These are phyloP conservation scores for Flaveria floridana DNA, from an alignment of 140 eudicot genomes.

Conservation along the genomic window DNA sequence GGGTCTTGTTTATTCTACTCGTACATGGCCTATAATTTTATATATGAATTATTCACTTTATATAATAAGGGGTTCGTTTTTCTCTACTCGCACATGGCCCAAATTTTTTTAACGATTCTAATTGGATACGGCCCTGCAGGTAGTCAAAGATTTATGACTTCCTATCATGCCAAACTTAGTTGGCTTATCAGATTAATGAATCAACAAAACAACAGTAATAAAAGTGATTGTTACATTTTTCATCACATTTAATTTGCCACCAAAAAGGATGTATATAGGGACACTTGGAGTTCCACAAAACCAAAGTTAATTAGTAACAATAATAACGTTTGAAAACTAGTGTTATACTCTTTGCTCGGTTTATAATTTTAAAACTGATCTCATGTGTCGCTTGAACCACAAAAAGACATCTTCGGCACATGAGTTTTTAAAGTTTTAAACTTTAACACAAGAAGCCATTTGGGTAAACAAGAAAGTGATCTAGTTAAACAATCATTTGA, in stretches of 20 bases:
- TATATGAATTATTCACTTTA: no score
- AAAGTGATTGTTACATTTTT: constrained; percentile 7
- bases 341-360: background rate
- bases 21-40: no score
- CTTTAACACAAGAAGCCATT: background rate
- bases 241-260: constrained; percentile 1
- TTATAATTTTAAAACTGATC: background rate
- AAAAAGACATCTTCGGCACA: background rate
- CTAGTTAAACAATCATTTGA: no score
- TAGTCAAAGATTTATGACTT: constrained; percentile 5
- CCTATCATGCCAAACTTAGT: background rate
- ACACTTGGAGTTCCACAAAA: constrained; percentile 32
- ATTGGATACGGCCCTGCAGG: background rate
- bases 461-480: no score
- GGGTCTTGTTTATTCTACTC: no score
- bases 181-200: constrained; percentile 6
- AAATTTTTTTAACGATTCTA: no score
- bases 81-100: no score
- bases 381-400: background rate
- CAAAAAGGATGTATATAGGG: constrained; percentile 19
- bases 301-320: background rate
- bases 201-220: background rate
- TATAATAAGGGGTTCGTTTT: no score
- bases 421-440: background rate
- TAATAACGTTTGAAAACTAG: background rate